phyloP scores from a whole-genome alignment of 352 stramenopile species.

The Globisporangium orthogonon region DNA sequence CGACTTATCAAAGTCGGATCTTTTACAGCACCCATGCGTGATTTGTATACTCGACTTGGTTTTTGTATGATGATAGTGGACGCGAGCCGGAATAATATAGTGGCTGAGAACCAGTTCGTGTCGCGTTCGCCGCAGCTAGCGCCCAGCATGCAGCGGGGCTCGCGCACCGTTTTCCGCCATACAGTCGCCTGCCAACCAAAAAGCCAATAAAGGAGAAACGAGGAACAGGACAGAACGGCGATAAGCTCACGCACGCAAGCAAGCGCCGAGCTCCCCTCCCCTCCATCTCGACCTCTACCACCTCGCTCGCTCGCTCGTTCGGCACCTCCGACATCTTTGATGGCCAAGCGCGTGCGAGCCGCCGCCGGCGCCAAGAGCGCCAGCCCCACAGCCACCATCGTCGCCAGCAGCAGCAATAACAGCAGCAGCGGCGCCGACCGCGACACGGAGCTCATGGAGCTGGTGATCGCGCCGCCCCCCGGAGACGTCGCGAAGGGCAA shows the following conservation, averaged over 20 bases:
- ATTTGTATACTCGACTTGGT: background rate
- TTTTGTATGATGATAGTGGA: background rate
- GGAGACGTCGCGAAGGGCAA: background rate
- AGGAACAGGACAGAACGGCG: constrained; percentile 13
- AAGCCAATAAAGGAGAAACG: constrained; percentile 15
- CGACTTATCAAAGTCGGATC: background rate
- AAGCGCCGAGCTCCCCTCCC: background rate
- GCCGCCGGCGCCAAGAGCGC: constrained; percentile 6
- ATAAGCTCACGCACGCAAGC: background rate
- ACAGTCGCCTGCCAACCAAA: constrained; percentile 28
- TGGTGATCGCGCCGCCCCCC: constrained; percentile 9
- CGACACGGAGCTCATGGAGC: constrained; percentile 9
- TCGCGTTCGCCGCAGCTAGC: constrained; percentile 6
- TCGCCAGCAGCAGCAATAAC: constrained; percentile 13
- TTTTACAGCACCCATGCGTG: background rate
- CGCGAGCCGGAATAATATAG: background rate
- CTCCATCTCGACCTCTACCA: background rate
- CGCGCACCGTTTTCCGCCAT: constrained; percentile 5
- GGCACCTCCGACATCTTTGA: constrained; percentile 6
- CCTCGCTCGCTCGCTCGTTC: background rate
- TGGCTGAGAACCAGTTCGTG: constrained; percentile 1
- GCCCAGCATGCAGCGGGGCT: constrained; percentile 15
- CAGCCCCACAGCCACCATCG: background rate
- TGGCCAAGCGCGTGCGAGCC: constrained; percentile 61
- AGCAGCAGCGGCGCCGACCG: background rate